Conservation (phyloP, 2,329 filamentous ascomycete species). For the Metarhizium album region DNA sequence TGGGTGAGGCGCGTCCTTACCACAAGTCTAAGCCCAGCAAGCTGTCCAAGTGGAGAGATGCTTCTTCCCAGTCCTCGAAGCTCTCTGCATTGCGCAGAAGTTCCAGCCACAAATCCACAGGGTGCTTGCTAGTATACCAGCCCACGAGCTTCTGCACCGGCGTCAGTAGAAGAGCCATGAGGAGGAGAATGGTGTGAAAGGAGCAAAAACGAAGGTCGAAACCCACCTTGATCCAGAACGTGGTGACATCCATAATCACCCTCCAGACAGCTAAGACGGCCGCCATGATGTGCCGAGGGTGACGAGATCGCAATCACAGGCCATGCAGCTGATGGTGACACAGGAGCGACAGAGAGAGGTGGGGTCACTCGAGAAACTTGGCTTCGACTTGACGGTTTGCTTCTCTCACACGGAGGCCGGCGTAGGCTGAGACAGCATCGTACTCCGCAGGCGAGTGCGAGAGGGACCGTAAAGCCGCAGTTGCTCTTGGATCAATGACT, state of each 20-base stretch:
- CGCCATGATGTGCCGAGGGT: constrained; percentile 29
- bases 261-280: constrained; percentile 40
- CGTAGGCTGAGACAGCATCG: background rate
- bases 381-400: background rate
- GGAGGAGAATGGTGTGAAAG: constrained; percentile 4
- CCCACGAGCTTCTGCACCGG: constrained; percentile 49
- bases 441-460: background rate
- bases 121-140: constrained; percentile 57
- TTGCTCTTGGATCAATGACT: no score
- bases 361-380: background rate
- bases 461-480: background rate
- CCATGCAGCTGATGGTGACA: constrained; percentile 6
- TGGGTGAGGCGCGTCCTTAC: constrained; percentile 30
- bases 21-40: constrained; percentile 72
- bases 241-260: constrained; percentile 49
- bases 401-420: background rate
- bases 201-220: background rate
- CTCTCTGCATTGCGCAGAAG: constrained; percentile 53
- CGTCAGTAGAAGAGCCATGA: constrained; percentile 12
- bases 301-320: constrained; percentile 20
- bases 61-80: constrained; percentile 80
- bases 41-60: constrained; percentile 75
- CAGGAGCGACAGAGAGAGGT: background rate
- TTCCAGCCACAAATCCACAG: constrained; percentile 54
- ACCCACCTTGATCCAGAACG: constrained; percentile 52